Evolutionary conservation across 306 rosid genomes (phyloP), one percentile per base, ranked within the genome.

Genomic region (Bauhinia variegata): DNA sequence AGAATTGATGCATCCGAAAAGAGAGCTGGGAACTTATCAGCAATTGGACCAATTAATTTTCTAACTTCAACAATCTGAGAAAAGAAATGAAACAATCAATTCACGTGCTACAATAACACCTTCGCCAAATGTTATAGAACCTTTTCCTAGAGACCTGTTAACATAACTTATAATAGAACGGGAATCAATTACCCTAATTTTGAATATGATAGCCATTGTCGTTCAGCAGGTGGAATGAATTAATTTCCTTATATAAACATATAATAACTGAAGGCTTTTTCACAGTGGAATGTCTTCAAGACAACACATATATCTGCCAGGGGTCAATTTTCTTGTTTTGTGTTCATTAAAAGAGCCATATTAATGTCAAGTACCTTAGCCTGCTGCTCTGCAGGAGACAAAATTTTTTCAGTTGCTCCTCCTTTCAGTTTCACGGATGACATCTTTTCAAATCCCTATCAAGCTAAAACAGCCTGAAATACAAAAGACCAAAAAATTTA

Each of bases 21-120:
- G 9, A 72, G 37, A 36, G 31, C 39, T 34, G 95, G 84, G 71
- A 82, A 78, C 87, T 79, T 82, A 11, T 79, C 84, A 6, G 68
- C 75, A 74, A 88, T 59, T 63, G 91, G 84, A 75, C 97, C 97
- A 28, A 88, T 64, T 74, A 88, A 62, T 70, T 73, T 80, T 74
- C 65, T 79, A 18, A 82, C 78, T 73, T 91, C 97, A 73, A 49
- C 56, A 39, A 88, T 73, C 91, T 91, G 84, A 66, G 62, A 46
- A 56, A 17, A 30, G 38, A 41, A 55, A 8, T 30, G 38, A 72
- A 63, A 54, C 38, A 51, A 58, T 66, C 46, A 74, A 2, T 76
- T 64, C 55, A 37, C 52, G 38, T 2, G 54, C 42, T 39, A 59
- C 56, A 41, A 11, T 12, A 56, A 38, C 47, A 52, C n/a, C n/a